Conservation (phyloP, 257 asterid species). For the Plantago ovata region DNA sequence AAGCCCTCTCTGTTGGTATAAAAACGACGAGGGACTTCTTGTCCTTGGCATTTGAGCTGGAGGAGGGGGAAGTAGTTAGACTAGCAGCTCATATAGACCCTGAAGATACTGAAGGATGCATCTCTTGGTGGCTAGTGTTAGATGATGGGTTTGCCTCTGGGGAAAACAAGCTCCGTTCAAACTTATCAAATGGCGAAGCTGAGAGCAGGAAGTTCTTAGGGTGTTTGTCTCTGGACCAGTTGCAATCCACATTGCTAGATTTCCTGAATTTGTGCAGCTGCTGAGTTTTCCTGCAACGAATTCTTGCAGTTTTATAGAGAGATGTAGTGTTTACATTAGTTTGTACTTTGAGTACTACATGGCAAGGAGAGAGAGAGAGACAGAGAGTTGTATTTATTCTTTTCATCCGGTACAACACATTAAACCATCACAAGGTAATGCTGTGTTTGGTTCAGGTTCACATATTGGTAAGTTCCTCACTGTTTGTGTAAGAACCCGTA, state of each 20-base stretch:
- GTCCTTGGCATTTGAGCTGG: conserved; percentile 82
- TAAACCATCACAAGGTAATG: no score
- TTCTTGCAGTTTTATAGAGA: no score
- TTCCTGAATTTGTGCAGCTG: conserved; percentile 68
- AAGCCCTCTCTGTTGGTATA: conserved; percentile 71
- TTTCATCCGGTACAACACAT: no score
- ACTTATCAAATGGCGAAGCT: conserved; percentile 41
- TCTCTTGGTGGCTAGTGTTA: conserved; percentile 88
- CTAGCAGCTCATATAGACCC: conserved; percentile 88
- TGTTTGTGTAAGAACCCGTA: no score
- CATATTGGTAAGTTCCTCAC: no score
- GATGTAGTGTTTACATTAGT: no score
- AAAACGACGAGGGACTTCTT: conserved; percentile 74
- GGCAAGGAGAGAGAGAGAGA: no score
- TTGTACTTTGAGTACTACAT: no score
- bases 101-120: conserved; percentile 74
- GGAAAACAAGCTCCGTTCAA: conserved; percentile 48
- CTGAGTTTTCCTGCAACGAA: no score
- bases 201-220: conserved; percentile 74
- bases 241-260: conserved; percentile 72
- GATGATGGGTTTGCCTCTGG: conserved; percentile 54
- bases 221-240: conserved; percentile 59
- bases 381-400: no score
- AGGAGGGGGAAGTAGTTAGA: conserved; percentile 64
- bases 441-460: no score